A percentile compares a stretch with the other conserved stretches of the same genome.
Conservation (phyloP, 2,329 filamentous ascomycete genomes). For the Pestalotiopsis sp. region DNA sequence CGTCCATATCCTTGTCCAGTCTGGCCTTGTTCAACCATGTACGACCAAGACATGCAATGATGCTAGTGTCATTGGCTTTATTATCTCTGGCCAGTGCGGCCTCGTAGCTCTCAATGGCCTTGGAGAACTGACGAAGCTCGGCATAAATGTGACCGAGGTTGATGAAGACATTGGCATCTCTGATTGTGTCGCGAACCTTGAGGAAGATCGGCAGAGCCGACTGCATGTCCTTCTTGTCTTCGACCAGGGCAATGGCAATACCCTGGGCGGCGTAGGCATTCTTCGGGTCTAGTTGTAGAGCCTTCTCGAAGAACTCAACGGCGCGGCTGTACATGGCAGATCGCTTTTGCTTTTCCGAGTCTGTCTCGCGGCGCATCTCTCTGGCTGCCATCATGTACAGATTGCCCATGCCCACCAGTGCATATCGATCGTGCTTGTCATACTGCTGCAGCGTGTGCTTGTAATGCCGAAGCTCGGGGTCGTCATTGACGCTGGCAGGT, state of each 20-base stretch:
- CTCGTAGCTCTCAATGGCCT: slow-evolving; percentile 95
- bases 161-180: slow-evolving; percentile 84
- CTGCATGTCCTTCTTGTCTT: slow-evolving; percentile 89
- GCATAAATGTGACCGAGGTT: slow-evolving; percentile 93
- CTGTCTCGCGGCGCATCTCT: slow-evolving; percentile 91
- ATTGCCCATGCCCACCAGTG: slow-evolving; percentile 95
- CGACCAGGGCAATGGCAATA: slow-evolving; percentile 88
- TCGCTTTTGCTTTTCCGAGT: slow-evolving; percentile 88
- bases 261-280: slow-evolving; percentile 97
- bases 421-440: slow-evolving; percentile 98
- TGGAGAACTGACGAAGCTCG: slow-evolving; percentile 85
- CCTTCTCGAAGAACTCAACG: slow-evolving; percentile 98
- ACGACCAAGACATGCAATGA: slow-evolving; percentile 83
- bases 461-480: slow-evolving; percentile 90
- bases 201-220: slow-evolving; percentile 85
- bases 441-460: slow-evolving; percentile 93
- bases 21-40: slow-evolving; percentile 85
- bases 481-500: slow-evolving; percentile 79
- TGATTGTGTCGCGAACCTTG: slow-evolving; percentile 87
- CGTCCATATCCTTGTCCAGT: slow-evolving; percentile 58
- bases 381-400: slow-evolving; percentile 83
- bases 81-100: slow-evolving; percentile 78
- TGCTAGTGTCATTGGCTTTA: slow-evolving; percentile 71
- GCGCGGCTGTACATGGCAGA: slow-evolving; percentile 86
- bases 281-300: slow-evolving; percentile 87